Evolutionary conservation across 1,284 basidiomycete genomes (phyloP), one percentile per base, ranked within the genome.

Genomic region (Stygiomarasmius scandens): DNA sequence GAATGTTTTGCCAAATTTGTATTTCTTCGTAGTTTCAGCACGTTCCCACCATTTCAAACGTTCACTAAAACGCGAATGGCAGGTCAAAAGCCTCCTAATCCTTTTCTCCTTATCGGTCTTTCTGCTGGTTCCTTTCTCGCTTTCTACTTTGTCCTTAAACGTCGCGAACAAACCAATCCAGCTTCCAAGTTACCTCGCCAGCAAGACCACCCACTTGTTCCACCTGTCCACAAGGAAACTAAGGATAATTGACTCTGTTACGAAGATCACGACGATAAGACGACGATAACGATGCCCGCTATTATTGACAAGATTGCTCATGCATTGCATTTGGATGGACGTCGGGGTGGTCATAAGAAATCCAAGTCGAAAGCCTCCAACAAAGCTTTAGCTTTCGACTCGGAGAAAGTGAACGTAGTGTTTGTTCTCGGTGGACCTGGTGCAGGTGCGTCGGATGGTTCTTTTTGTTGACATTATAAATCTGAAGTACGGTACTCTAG

Each of bases 391-490:
- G n/a, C 38, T 12, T 98, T 97, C 68, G 85, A 94, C 70, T 72
- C 78, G 47, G 72, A 74, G 55, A 88, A 94, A 63, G 88, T 98
- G 64, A 90, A 85, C 25, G 95, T 99, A 60, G 81, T 98, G 65
- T 99, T 95, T 68, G 96, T 99, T 19, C 89, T 99, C 20, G 96
- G 96, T 41, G 96, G 97, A 0, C 96, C 96, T 22, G 96, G 96
- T 55, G 95, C 94, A 64, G 95, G 93, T 88, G 63, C 63, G 80
- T 72, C 23, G 54, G n/a, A 22, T 14, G 20, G 22, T 48, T 36
- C 36, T 57, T 56, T 32, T 38, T 49, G 29, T 49, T n/a, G 59
- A 49, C 52, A 52, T 19, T 54, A 58, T 3, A 34, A 51, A 49
- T 54, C 38, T 41, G n/a, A 41, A 4, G 6, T 4, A 41, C 38